Evolutionary conservation across 768 basidiomycete species (phyloP), one percentile per base, ranked within the genome.

Genomic region (Pisolithus microcarpus): DNA sequence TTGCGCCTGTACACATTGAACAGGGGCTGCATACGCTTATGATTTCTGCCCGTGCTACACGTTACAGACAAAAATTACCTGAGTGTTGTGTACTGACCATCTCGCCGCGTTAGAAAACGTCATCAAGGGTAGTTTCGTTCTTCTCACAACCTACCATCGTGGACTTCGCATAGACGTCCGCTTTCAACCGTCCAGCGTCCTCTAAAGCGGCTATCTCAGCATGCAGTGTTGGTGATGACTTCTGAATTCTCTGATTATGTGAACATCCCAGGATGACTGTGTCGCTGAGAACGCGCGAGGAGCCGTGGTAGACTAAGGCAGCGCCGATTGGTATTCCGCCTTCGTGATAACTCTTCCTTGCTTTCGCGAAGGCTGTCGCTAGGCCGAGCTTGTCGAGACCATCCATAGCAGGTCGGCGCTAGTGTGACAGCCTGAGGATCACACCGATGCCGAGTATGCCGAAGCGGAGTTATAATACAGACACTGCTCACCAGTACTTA

Each of bases 291-390:
- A 52, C 42, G 5, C n/a, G 30, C 6, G 53, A 53, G 36, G 51
- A 21, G 3, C 56, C 61, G 15, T 67, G 65, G 39, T 56, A 60
- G 42, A 77, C 58, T 38, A 83, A 65, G 1, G 72, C 75, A 4
- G 77, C 75, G 10, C 83, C 82, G 54, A 85, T 84, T 10, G 82
- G 81, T n/a, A 84, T 70, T 0, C 83, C 82, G 1, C 80, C 79
- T 52, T 83, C 75, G 0, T 51, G 58, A 38, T 71, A 71, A 49
- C 80, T 74, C 46, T 72, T 71, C 30, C 61, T 60, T 0, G 79
- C 82, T 54, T 82, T 72, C 3, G 54, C 59, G 44, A 70, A 53
- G 4, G 72, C 72, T 6, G 59, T 61, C 23, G 61, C 52, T 24
- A 71, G 54, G 34, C 70, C 70, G 30, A 70, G 55, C 1, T 48